Evolutionary conservation across 1,284 basidiomycete species (phyloP), one percentile per base, ranked within the genome.

Genomic region (Apiotrichum laibachii): DNA sequence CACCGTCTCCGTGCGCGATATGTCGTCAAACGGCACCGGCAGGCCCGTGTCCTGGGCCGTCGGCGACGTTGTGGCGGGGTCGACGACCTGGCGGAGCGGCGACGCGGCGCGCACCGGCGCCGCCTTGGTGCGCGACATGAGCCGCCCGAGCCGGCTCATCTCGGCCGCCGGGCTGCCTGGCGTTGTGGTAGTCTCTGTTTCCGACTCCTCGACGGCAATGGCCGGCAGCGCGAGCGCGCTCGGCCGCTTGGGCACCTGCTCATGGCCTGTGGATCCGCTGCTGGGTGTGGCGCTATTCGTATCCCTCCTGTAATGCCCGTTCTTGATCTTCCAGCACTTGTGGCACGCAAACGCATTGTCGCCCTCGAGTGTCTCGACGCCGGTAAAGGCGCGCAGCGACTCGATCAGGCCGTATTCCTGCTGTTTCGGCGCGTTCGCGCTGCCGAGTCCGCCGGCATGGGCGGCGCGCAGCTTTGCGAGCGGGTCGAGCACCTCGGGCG

Each of bases 311-410:
- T 76, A 76, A 43, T 62, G 58, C 7, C 76, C 75, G 34, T 68
- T 68, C 62, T 77, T 76, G 66, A 75, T 66, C 79, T 92, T 90
- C 93, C 93, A 97, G 79, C 93, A 97, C 57, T 88, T 84, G 67
- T 89, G 84, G 75, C 93, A 97, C 0, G 92, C 90, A 62, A 96
- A 94, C 79, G 87, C 88, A 69, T 97, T 96, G 66, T 95, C 92
- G 1, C 91, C 92, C 65, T 96, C 90, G 34, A 97, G 79, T 8
- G 92, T 85, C 72, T 97, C 93, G 21, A 95, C 92, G 5, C 87
- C 82, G 0, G 92, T 96, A 75, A 97, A 97, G 76, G 88, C 83
- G 61, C 86, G 82, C 60, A 97, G 77, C 62, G 89, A 90, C 57
- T 80, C 79, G 50, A 81, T 75, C 15, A 85, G 65, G 21, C 81